These are phyloP conservation scores for Potentilla sterilis DNA, from an alignment of 306 rosid genomes.

Conservation along the genomic window DNA sequence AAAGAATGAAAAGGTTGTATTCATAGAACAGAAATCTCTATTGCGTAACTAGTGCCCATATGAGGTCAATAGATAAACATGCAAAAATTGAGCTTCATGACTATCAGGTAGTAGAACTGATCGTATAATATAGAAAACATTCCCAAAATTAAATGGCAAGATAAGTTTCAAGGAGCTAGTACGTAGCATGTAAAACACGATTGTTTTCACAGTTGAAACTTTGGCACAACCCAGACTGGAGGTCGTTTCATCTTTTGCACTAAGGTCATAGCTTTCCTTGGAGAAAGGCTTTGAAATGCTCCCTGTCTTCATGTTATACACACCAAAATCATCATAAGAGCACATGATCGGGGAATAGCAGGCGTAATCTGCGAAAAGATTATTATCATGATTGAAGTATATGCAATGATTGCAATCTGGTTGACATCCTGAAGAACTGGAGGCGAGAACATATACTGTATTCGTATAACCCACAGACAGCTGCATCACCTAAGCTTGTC, in stretches of 20 bases:
- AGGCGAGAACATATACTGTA: neutral
- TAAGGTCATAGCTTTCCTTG: neutral
- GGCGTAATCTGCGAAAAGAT: neutral
- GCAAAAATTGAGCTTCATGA: neutral
- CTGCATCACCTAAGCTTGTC: neutral
- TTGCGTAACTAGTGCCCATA: too few relatives aligned
- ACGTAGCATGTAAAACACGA: neutral
- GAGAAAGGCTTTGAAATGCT: neutral
- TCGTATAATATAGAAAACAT: neutral
- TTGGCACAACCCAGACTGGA: neutral
- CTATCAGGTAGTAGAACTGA: neutral
- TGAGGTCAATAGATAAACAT: too few relatives aligned
- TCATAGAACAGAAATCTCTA: too few relatives aligned
- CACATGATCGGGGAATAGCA: neutral
- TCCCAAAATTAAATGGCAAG: neutral
- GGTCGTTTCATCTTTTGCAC: neutral
- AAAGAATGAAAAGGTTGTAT: neutral
- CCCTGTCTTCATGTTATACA: neutral
- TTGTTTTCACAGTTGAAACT: neutral
- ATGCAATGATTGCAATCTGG: neutral
- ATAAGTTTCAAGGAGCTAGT: neutral
- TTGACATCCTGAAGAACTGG: neutral
- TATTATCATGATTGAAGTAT: neutral
- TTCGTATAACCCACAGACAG: neutral
- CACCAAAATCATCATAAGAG: neutral